Evolutionary conservation across 495 filamentous ascomycete genomes (phyloP).

Genomic region (Aspergillus leporis): DNA sequence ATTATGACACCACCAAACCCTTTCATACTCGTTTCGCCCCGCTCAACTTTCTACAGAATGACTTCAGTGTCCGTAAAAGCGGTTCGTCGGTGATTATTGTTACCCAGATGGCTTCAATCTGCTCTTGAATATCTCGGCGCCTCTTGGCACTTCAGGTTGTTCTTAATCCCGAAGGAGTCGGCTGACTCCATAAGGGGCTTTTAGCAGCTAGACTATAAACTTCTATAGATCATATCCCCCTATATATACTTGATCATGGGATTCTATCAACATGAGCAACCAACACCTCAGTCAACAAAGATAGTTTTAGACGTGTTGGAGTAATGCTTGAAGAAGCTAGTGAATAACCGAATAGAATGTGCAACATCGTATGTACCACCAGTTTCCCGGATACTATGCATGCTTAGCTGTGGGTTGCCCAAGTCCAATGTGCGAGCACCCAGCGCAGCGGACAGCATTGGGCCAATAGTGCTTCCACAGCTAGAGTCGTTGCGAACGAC

Average conservation of each 20-base stretch:
- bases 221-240: no score
- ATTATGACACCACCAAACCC: not conserved
- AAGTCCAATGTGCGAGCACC: conserved; percentile 88
- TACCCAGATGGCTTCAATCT: no score
- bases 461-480: conserved; percentile 95
- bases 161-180: no score
- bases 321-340: conserved; percentile 82
- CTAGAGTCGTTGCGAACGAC: conserved; percentile 94
- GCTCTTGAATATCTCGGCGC: no score
- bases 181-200: no score
- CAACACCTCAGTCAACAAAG: conserved; percentile 60
- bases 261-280: not conserved
- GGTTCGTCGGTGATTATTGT: no score
- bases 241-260: not conserved
- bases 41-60: no score
- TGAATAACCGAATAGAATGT: conserved; percentile 82
- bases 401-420: conserved; percentile 92
- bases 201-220: no score
- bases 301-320: conserved; percentile 78
- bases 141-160: no score
- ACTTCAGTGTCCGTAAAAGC: no score
- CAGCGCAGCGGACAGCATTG: conserved; percentile 84
- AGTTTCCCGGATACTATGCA: conserved; percentile 97
- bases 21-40: no score
- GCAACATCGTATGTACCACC: conserved; percentile 85